These are phyloP conservation scores for Sparassis latifolia DNA, from an alignment of 1,284 basidiomycete species.

Conservation along the genomic window DNA sequence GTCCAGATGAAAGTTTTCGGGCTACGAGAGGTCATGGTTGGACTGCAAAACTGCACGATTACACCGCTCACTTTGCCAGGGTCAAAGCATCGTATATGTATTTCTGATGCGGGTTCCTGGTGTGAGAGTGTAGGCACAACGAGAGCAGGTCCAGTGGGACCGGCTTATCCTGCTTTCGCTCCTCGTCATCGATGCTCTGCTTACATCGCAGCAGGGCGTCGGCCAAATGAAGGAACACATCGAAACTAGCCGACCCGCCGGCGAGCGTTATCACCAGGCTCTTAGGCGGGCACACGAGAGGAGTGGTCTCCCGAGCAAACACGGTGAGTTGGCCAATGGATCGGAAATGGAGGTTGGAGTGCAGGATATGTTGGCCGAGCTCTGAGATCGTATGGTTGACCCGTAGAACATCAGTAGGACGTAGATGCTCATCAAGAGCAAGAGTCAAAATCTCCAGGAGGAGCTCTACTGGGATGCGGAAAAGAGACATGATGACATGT, in stretches of 20 bases:
- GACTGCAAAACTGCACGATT: not conserved
- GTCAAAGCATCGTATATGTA: slow-evolving; percentile 34
- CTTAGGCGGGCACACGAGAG: slow-evolving; percentile 20
- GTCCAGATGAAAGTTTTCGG: slow-evolving; percentile 47
- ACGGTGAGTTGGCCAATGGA: slow-evolving; percentile 23
- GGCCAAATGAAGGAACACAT: slow-evolving; percentile 26
- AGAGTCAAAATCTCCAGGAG: slow-evolving; percentile 19
- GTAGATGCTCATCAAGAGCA: slow-evolving; percentile 16
- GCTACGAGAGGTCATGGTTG: slow-evolving; percentile 22
- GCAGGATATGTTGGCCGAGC: slow-evolving; percentile 21
- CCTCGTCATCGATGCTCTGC: not conserved
- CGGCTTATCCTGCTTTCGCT: not conserved
- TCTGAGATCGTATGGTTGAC: slow-evolving; percentile 21
- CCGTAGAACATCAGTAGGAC: slow-evolving; percentile 20
- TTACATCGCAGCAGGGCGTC: slow-evolving; percentile 17
- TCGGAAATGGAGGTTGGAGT: slow-evolving; percentile 26
- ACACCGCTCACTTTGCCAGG: slow-evolving; percentile 33
- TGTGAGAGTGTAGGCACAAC: slow-evolving; percentile 39
- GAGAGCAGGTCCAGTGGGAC: slow-evolving; percentile 29
- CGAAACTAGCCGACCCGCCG: slow-evolving; percentile 24
- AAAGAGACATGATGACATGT: slow-evolving; percentile 9
- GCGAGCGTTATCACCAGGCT: slow-evolving; percentile 22
- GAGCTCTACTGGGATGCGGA: slow-evolving; percentile 19
- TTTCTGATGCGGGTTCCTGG: slow-evolving; percentile 28
- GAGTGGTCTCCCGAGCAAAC: slow-evolving; percentile 19